Percentiles rank a stretch among this genome's conserved stretches.
Evolutionary conservation across 1,284 basidiomycete genomes (phyloP).

Genomic region (Boletellus deceptivus): DNA sequence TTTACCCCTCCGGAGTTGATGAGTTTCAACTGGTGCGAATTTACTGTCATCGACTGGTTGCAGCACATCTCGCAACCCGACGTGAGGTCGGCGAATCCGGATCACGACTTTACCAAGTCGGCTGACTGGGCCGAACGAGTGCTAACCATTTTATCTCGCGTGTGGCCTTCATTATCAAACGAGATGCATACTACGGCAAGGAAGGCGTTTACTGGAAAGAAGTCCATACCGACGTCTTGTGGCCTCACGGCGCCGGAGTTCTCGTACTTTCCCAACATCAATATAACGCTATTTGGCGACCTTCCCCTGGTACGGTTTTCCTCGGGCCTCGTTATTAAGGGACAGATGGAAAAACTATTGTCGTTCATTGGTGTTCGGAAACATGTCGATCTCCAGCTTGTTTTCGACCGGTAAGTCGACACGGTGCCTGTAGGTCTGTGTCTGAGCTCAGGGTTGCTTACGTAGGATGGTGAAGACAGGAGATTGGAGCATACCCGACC

Average conservation of each 20-base stretch:
- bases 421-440: background rate
- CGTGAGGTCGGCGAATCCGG: constrained; percentile 42
- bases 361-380: constrained; percentile 81
- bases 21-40: constrained; percentile 80
- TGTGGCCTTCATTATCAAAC: constrained; percentile 73
- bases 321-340: constrained; percentile 66
- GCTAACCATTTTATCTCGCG: constrained; percentile 66
- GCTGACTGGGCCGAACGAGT: constrained; percentile 83
- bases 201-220: constrained; percentile 55
- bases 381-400: constrained; percentile 87
- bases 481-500: constrained; percentile 75
- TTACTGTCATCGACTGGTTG: constrained; percentile 79
- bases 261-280: constrained; percentile 85
- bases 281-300: constrained; percentile 78
- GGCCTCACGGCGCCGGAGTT: constrained; percentile 77
- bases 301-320: constrained; percentile 80
- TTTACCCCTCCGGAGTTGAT: constrained; percentile 59
- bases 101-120: constrained; percentile 69
- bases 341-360: constrained; percentile 75
- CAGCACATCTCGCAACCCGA: constrained; percentile 59
- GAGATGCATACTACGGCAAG: constrained; percentile 59
- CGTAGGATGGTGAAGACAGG: constrained; percentile 81
- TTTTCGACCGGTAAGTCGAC: constrained; percentile 70
- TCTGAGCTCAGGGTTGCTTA: background rate
- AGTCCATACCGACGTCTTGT: constrained; percentile 76